Evolutionary conservation across 768 basidiomycete genomes (phyloP), one percentile per base, ranked within the genome.

Genomic region (Tulasnella sp.): DNA sequence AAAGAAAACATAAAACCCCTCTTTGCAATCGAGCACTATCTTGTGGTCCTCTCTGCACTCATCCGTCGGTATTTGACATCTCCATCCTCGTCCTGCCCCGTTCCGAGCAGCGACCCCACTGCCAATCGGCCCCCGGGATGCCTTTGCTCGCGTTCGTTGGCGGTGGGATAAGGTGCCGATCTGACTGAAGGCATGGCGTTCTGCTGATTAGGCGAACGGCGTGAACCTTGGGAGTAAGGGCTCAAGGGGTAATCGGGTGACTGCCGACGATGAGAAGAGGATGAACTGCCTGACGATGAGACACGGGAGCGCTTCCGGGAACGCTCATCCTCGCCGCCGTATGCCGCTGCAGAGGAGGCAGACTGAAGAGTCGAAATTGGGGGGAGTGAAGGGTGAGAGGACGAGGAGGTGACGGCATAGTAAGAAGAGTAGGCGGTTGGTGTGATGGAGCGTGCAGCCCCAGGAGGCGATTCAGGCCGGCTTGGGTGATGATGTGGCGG

Each of bases 231-330:
- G 88, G 83, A 85, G 84, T 48, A 85, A 82, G 83, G 56, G 84
- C 74, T 56, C 84, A 83, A 24, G 81, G 79, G 79, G 75, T 82
- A 82, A 36, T 71, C 74, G 38, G 79, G 42, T 27, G 74, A 68
- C 68, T 52, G 75, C 71, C 78, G 75, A 16, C 76, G 75, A 34
- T 87, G 88, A 79, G 87, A 86, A 39, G 88, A 84, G 75, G 86
- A 85, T 6, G 92, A 90, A 42, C 31, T 75, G 46, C 76, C 44
- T 44, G 91, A 92, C 77, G 85, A 88, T 48, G 92, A 91, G 38
- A 87, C 84, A 75, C 92, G 91, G 77, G 89, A 89, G 52, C 92
- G 92, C 87, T 92, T 93, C 44, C 84, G 83, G 18, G 84, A 56
- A 58, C 52, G 78, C 12, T 68, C 76, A 36, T 62, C 56, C 34